Base-by-base conservation (phyloP, 2,329 filamentous ascomycete species). In the Fusarium piperis region DNA sequence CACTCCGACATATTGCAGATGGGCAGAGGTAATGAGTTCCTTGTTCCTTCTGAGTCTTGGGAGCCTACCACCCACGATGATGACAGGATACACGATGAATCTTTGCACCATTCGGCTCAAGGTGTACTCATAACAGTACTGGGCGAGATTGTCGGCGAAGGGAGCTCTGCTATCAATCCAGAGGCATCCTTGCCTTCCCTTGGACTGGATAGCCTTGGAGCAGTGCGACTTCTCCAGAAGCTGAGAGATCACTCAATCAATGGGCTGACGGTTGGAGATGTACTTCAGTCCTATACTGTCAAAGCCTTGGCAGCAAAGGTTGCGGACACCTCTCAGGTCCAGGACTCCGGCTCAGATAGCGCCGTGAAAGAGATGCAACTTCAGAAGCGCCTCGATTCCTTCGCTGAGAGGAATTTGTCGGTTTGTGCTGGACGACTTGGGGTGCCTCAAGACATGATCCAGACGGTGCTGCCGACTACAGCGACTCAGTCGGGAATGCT, bases 401-500 rank as follows among this genome's bases (percentile, higher is more conserved):
- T 60, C 33, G 26, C 58, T 7, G 16, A 52, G 12, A 60, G 58
- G 20, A 60, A 60, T 15, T 32, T 60, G 18, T 4, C 26, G 13
- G 33, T 10, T 20, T 60, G 58, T 6, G 33, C 33, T 30, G 44
- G 52, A 23, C 33, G 13, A 39, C 58, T 60, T 60, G 58, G 44
- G 2, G 7, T 60, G 12, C 26, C 8, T 12, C 16, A 52, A 13
- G 58, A 52, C 13, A 44, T 32, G 12, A 52, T 60, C 28, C 58
- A 39, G 41, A 11, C 23, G 33, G 44, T 52, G 33, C 33, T 60
- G 11, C 58, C 58, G 16, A 60, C 58, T 33, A 60, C 58, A 20
- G 58, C 58, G 16, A 60, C 58, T 39, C 58, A 60, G 44, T 60
- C 58, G 23, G 58, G 58, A 41, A 60, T 60, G 58, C 58, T 60